Base-by-base conservation (phyloP, 1,284 basidiomycete genomes). In the Trichosporon coremiiforme region DNA sequence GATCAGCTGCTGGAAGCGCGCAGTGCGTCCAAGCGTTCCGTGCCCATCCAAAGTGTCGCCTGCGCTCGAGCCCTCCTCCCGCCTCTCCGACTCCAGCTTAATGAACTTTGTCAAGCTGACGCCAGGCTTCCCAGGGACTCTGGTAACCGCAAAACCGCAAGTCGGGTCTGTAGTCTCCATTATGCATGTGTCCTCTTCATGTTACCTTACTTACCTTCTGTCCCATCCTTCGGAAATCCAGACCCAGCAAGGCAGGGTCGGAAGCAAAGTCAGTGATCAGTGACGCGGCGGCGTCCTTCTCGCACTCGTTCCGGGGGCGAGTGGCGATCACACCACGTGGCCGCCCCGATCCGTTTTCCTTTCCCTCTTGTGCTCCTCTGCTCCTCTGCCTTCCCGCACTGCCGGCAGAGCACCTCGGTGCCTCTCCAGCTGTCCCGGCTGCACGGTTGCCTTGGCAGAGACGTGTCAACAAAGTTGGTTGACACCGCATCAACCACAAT, bases 101-200 rank as follows among this genome's bases (percentile, higher is more conserved):
- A n/a, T n/a, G n/a, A n/a, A n/a, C 2, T 57, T 1, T 10, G 12
- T 1, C 2, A 17, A 47, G 57, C 68, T 69, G 60, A 69, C 68
- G 38, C 7, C 60, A 69, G 68, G 36, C 66, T 13, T 64, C 60
- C 62, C 63, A 63, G 25, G 63, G 63, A 29, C 69, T 70, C 60
- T 70, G 68, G 68, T 70, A 66, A 29, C 4, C 47, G 22, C 15
- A 4, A n/a, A 10, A n/a, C n/a, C n/a, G n/a, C n/a, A n/a, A n/a
- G 5, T 35, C 36, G 22, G 1, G n/a, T 22, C 20, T 38, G 22
- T 41, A 36, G 31, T 22, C 10, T n/a, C n/a, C 36, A 29, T 64
- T 17, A 17, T 45, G 41, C 41, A 17, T 15, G n/a, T 53, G 2
- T 53, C 4, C 13, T 5, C 57, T 33, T 25, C 33, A 33, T 33